A percentile compares a stretch with the other conserved stretches of the same genome.
Evolutionary conservation across 108 stramenopile species (phyloP).

Genomic region (Cylindrotheca closterium): DNA sequence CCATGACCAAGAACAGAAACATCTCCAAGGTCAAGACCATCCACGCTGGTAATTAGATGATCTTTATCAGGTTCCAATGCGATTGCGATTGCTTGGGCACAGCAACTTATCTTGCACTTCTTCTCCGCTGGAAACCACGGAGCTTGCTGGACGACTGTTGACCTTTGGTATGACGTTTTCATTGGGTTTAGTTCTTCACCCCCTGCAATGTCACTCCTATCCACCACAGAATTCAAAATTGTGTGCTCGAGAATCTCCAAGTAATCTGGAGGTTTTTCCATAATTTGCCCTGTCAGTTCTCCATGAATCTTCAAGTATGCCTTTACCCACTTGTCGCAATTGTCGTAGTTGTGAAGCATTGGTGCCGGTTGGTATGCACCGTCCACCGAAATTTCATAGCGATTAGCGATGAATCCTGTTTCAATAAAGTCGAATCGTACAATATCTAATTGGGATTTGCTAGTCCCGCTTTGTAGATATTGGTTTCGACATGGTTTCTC

Average conservation of each 20-base stretch:
- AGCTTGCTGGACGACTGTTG: conserved; percentile 7
- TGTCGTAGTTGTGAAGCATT: neutral
- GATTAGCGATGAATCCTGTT: conserved; percentile 6
- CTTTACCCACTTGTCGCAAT: conserved; percentile 4
- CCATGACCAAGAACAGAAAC: conserved; percentile 4
- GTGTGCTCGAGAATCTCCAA: conserved; percentile 1
- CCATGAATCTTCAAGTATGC: neutral
- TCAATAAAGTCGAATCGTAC: neutral
- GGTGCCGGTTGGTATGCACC: neutral
- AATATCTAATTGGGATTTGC: neutral
- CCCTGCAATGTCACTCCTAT: neutral
- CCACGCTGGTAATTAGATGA: conserved; percentile 3
- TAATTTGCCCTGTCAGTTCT: neutral
- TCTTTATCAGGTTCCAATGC: conserved; percentile 1
- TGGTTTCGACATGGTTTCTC: conserved; percentile 3
- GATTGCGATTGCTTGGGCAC: conserved; percentile 13
- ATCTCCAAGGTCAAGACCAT: conserved; percentile 14
- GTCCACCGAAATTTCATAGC: neutral
- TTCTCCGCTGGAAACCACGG: conserved; percentile 9
- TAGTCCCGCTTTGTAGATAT: neutral
- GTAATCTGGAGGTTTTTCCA: neutral
- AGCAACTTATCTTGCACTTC: conserved; percentile 10
- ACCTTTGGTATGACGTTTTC: conserved; percentile 1
- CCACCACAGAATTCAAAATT: neutral
- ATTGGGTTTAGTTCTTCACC: conserved; percentile 1